These are phyloP conservation scores for Geotrichum citri-aurantii DNA, from an alignment of 1,139 yeast genomes.

Conservation along the genomic window DNA sequence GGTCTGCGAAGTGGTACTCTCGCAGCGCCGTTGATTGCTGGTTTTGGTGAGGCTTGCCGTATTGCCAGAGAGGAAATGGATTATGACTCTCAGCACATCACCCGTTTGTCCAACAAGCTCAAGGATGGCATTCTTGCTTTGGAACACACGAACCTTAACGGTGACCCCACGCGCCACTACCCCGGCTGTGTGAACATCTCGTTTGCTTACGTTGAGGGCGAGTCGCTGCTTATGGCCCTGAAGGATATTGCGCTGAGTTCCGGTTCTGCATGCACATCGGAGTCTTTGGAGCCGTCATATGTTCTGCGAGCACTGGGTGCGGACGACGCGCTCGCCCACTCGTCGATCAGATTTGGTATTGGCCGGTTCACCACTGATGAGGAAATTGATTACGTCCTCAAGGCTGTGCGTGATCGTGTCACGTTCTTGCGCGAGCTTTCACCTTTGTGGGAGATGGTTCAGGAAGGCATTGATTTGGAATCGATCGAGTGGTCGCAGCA, in stretches of 20 bases:
- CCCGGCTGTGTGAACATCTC: slow-evolving; percentile 96
- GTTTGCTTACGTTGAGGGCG: slow-evolving; percentile 97
- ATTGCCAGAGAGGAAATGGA: slow-evolving; percentile 67
- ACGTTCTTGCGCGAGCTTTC: slow-evolving; percentile 86
- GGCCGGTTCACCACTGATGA: slow-evolving; percentile 97
- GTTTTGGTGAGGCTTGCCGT: slow-evolving; percentile 97
- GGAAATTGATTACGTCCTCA: slow-evolving; percentile 87
- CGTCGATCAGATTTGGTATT: slow-evolving; percentile 92
- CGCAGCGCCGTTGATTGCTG: slow-evolving; percentile 92
- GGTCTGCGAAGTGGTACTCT: slow-evolving; percentile 95
- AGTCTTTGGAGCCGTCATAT: slow-evolving; percentile 94
- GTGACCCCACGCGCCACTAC: slow-evolving; percentile 66
- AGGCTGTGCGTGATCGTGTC: slow-evolving; percentile 84
- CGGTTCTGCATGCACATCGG: slow-evolving; percentile 99
- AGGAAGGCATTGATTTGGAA: slow-evolving; percentile 92
- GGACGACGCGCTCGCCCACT: slow-evolving; percentile 96
- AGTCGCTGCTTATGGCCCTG: slow-evolving; percentile 92
- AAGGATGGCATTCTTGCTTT: slow-evolving; percentile 66
- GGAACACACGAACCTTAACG: slow-evolving; percentile 87
- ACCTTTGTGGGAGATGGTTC: slow-evolving; percentile 99
- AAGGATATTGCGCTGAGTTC: slow-evolving; percentile 94
- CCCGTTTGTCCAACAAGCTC: slow-evolving; percentile 64
- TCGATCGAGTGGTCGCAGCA: slow-evolving; percentile 98
- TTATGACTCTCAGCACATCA: slow-evolving; percentile 68
- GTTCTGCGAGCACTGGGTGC: slow-evolving; percentile 96